Evolutionary conservation across 805 yeast species (phyloP), one percentile per base, ranked within the genome.

Genomic region (Peterozyma toletana): DNA sequence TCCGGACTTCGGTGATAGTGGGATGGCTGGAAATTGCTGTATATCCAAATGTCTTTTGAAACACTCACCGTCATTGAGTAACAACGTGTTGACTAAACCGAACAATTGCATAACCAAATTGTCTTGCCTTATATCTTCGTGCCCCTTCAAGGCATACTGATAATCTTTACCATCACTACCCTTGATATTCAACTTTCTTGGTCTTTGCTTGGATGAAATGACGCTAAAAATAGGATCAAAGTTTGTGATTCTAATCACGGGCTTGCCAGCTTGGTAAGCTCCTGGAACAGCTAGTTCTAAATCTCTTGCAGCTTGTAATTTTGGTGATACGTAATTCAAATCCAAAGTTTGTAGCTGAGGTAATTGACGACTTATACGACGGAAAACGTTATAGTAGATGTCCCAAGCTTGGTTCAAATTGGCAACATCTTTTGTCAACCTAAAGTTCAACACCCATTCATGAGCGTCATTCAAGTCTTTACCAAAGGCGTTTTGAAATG

Each of bases 351-450:
- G 88, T 21, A 91, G 64, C 57, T 87, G 95, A 1, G 96, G 96
- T 34, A 93, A 64, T 59, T 89, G 96, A 50, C 95, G 77, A 48
- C 90, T 81, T 44, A 93, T 88, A 49, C 95, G 77, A 52, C 96
- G 77, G 77, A 91, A 93, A 2, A 93, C 96, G 51, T 84, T 85
- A 62, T 91, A 90, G 59, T 91, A 91, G 14, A 90, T 83, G 60
- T 91, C 98, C 99, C 99, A 91, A 0, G 98, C 98, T 62, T 93
- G 98, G 56, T 90, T 89, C 62, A 91, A 64, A 53, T 89, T 91
- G 18, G 95, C 82, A 40, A 82, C 77, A 58, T 93, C 98, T 47
- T 82, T 86, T 0, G 95, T 84, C 38, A 88, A 71, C 58, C 87
- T 83, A 66, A 78, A 93, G 56, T 87, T 86, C 59, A 81, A 70